phyloP scores from a whole-genome alignment of 2,329 filamentous ascomycete species.

The Dryadomyces quercus-mongolicae region DNA sequence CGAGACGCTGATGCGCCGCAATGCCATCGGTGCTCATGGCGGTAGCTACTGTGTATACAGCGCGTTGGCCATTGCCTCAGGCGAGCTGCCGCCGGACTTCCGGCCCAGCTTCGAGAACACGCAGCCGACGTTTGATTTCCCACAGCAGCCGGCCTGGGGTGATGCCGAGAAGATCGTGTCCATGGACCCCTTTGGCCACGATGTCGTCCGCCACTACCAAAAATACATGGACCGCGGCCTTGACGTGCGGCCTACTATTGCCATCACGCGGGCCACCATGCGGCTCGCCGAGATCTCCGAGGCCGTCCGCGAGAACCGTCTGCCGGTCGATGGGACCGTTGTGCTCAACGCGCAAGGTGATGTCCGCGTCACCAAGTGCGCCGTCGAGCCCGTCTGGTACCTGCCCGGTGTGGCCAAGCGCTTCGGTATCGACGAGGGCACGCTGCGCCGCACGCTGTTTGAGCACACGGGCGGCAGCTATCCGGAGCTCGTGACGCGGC shows the following conservation, averaged over 20 bases:
- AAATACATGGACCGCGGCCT: constrained; percentile 2
- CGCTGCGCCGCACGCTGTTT: constrained; percentile 4
- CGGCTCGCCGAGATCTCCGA: constrained; percentile 5
- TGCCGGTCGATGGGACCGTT: constrained; percentile 3
- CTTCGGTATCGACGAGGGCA: constrained; percentile 5
- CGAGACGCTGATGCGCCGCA: constrained; percentile 4
- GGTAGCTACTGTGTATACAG: constrained; percentile 7
- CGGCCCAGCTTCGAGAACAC: constrained; percentile 6
- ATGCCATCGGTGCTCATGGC: constrained; percentile 5
- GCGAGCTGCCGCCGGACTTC: constrained; percentile 5
- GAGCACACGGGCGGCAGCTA: constrained; percentile 7
- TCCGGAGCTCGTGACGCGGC: constrained; percentile 4
- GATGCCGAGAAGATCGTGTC: constrained; percentile 4
- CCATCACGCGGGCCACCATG: constrained; percentile 5
- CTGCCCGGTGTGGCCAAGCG: constrained; percentile 6
- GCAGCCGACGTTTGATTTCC: constrained; percentile 5
- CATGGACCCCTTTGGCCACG: constrained; percentile 6
- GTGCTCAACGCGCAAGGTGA: constrained; percentile 2
- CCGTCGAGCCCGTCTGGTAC: constrained; percentile 3
- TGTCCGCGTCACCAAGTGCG: constrained; percentile 6
- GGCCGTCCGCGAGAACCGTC: background rate
- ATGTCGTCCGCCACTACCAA: constrained; percentile 2
- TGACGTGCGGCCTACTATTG: constrained; percentile 5
- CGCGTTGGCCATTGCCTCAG: constrained; percentile 4
- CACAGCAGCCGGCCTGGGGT: constrained; percentile 3